Percentiles rank a stretch among this genome's conserved stretches.
phyloP scores from a whole-genome alignment of 1,284 basidiomycete genomes.

The Inonotus hispidus region DNA sequence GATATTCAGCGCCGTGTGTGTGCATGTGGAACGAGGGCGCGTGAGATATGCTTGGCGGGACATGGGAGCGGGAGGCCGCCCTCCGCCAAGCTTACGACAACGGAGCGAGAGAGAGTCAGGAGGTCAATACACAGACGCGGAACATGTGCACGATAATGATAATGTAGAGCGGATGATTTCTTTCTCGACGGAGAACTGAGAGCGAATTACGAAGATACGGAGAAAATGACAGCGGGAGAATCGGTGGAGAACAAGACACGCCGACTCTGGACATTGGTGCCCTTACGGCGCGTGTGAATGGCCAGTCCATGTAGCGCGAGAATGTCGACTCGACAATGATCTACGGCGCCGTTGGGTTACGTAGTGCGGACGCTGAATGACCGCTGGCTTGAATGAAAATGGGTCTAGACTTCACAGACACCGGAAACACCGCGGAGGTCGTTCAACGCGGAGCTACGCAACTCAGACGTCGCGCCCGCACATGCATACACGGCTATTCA shows the following conservation, averaged over 20 bases:
- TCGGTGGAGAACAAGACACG: background rate
- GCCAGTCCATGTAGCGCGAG: background rate
- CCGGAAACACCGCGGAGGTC: background rate
- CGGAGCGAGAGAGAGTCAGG: background rate
- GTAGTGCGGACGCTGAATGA: background rate
- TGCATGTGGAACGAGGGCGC: background rate
- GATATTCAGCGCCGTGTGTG: background rate
- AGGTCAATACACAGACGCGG: background rate
- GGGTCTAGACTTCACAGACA: background rate
- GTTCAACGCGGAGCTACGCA: background rate
- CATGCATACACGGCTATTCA: background rate
- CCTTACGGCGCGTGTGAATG: background rate
- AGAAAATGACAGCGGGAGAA: constrained; percentile 1
- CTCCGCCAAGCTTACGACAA: background rate
- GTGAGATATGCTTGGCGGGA: background rate
- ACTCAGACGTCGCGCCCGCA: background rate
- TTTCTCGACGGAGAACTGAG: background rate
- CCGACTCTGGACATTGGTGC: background rate
- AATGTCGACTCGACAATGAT: background rate
- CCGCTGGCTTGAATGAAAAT: background rate
- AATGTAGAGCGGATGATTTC: background rate
- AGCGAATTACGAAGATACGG: background rate
- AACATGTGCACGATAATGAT: background rate
- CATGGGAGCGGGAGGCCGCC: background rate
- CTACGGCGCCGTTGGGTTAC: background rate